Base-by-base conservation (phyloP, 257 asterid genomes). In the Nicotiana obtusifolia region DNA sequence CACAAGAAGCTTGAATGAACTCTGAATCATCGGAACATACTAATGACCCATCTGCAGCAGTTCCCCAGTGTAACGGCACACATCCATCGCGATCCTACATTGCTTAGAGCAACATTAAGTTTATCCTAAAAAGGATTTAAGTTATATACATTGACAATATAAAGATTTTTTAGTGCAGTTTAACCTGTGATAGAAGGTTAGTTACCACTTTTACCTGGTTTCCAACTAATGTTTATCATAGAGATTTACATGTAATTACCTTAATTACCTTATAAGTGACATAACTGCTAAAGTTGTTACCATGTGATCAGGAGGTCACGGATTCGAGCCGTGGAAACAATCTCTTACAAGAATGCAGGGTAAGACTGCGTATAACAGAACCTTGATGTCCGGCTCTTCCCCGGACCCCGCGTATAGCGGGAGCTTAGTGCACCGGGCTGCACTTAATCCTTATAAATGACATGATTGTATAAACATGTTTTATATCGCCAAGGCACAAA, bases 21-120 rank as follows among this genome's bases (percentile, higher is more conserved):
- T 87, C 90, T 0, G 91, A 87, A 76, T 93, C 94, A 82, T 93
- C 94, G 0, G 90, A 86, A 87, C 95, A 90, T 13, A 90, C 91
- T 78, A 93, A 83, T 54, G 97, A 90, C 17, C 94, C 95, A 56
- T 91, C 95, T 3, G 85, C 83, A 28, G 91, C 90, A 14, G 86
- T 86, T 88, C 97, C 97, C 97, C 97, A 92, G 83, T 92, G 92
- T 35, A 93, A 86, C 14, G 88, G 86, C 87, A 89, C 88, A 24
- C 83, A 3, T 73, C 94, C 93, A 28, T 90, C 91, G 1, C 94
- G 89, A 80, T 93, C 95, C 97, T 92, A 84, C 56, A 52, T 81
- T 30, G 68, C 28, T 69, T 49, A 80, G 4, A 61, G 64, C 2
- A 67, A 73, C 2, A 10, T 44, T 0, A 53, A 64, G 6, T 52